A percentile compares a stretch with the other conserved stretches of the same genome.
Evolutionary conservation across 805 yeast genomes (phyloP).

Genomic region (Cyberlindnera nakhonratchasimensis): DNA sequence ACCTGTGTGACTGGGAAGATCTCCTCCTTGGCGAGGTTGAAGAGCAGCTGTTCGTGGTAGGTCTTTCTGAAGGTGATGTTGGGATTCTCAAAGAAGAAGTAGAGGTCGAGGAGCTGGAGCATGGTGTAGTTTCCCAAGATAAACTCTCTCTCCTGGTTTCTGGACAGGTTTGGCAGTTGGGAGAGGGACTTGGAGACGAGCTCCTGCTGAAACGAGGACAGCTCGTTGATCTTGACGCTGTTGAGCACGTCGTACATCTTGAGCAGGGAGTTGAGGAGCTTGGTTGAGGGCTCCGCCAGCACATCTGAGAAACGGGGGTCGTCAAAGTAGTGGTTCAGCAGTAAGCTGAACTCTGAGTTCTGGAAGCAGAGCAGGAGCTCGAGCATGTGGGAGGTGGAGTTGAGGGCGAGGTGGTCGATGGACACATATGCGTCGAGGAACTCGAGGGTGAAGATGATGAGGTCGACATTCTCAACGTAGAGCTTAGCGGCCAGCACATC

Average conservation of each 20-base stretch:
- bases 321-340: constrained; percentile 39
- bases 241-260: constrained; percentile 16
- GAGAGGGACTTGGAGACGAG: constrained; percentile 13
- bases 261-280: constrained; percentile 10
- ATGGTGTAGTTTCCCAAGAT: constrained; percentile 45
- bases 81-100: constrained; percentile 51
- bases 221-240: constrained; percentile 16
- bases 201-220: constrained; percentile 22
- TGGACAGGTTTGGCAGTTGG: constrained; percentile 18
- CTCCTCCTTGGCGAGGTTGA: constrained; percentile 55
- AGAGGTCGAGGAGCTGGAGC: constrained; percentile 50
- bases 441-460: constrained; percentile 19
- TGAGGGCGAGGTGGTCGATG: constrained; percentile 19
- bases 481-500: constrained; percentile 21
- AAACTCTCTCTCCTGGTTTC: constrained; percentile 19
- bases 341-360: constrained; percentile 43
- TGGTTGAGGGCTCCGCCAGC: constrained; percentile 11
- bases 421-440: constrained; percentile 23
- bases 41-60: constrained; percentile 61
- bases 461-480: constrained; percentile 23
- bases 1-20: constrained; percentile 35
- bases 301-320: constrained; percentile 26
- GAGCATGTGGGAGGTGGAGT: constrained; percentile 31
- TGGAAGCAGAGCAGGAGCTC: constrained; percentile 45
- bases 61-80: constrained; percentile 59